phyloP scores from a whole-genome alignment of 2,329 filamentous ascomycete genomes.

The Gremmenia infestans region DNA sequence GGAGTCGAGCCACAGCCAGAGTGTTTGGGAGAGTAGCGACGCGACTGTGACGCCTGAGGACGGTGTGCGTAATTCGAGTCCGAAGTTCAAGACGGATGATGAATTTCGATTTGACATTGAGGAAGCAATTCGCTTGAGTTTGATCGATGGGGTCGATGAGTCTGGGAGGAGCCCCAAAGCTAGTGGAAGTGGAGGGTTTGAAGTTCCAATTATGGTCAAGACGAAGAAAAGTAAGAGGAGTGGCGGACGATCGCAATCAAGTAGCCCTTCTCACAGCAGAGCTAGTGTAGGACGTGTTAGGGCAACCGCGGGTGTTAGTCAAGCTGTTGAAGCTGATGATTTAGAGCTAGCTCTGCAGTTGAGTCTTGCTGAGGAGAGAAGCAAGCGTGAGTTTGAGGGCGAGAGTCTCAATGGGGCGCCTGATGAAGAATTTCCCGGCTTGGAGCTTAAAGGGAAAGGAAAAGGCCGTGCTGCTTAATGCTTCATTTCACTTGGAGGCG shows the following conservation, averaged over 20 bases:
- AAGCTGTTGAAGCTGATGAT: constrained; percentile 41
- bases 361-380: constrained; percentile 52
- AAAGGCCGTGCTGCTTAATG: constrained; percentile 27
- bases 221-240: constrained; percentile 35
- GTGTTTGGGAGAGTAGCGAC: constrained; percentile 32
- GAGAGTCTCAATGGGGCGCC: constrained; percentile 13
- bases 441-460: constrained; percentile 39
- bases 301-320: constrained; percentile 4
- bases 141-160: constrained; percentile 52
- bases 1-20: constrained; percentile 30
- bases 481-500: neutral
- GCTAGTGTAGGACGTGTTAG: constrained; percentile 15
- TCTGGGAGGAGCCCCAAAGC: constrained; percentile 40
- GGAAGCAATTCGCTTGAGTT: constrained; percentile 56
- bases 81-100: constrained; percentile 35
- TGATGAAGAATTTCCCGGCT: constrained; percentile 36
- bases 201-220: constrained; percentile 48
- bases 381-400: constrained; percentile 26
- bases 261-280: constrained; percentile 35
- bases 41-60: constrained; percentile 52
- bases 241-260: constrained; percentile 30
- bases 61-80: constrained; percentile 36
- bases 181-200: constrained; percentile 44
- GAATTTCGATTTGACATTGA: constrained; percentile 57
- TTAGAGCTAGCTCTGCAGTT: constrained; percentile 55